Base-by-base conservation (phyloP, 768 basidiomycete genomes). In the Boletus barrowsii region DNA sequence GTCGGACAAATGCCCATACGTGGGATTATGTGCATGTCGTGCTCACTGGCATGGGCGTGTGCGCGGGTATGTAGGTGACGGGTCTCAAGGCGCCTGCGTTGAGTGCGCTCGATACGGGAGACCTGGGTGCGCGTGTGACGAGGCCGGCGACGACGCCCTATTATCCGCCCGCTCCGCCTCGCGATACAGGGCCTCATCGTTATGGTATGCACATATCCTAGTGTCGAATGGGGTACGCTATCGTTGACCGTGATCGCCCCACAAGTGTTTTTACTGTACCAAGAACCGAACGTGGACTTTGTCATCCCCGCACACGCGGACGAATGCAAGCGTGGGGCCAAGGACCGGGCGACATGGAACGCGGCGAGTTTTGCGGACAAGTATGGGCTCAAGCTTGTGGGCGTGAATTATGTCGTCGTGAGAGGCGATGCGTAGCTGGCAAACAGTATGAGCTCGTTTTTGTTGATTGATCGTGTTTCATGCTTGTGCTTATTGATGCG, bases 181-280 rank as follows among this genome's bases (percentile, higher is more conserved):
- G 75, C 3, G 79, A 76, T 8, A 78, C 77, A 15, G 82, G 82
- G 0, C 59, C 76, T 13, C 84, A 86, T 57, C 74, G 85, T 55
- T 86, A 86, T 56, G 75, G 85, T 84, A 46, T 54, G 74, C 42
- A 0, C 10, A 17, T 26, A 6, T 29, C n/a, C 15, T 9, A 6
- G 10, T 10, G 35, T 35, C 22, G 35, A n/a, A 0, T 5, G 3
- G 13, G 26, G 5, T 10, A n/a, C n/a, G 9, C 3, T 35, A 10
- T n/a, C 36, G 33, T 26, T 47, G 49, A 51, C 48, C 10, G 20
- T 47, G 49, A 51, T 43, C 10, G 20, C 10, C 7, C n/a, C 29
- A n/a, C 7, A 24, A 76, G 85, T 76, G 13, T 82, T 87, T 65
- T 67, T 87, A 9, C 72, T 87, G 10, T 87, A 82, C 61, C 74